Conservation (phyloP, 106 monocot genomes). For the Dendrobium officinale region DNA sequence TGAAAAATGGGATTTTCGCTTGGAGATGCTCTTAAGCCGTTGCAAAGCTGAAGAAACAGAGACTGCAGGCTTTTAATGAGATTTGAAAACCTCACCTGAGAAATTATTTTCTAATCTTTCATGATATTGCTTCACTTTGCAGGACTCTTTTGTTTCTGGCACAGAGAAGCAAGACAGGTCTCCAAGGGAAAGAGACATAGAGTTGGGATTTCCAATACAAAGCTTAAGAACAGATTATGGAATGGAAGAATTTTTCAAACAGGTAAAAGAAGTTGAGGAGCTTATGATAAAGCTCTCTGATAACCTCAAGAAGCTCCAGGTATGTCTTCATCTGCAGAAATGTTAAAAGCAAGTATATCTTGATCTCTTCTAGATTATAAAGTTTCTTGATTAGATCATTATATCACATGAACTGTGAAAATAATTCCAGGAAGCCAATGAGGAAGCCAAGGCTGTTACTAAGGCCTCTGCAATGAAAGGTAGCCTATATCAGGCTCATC, state of each 20-base stretch:
- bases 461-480: conserved; percentile 72
- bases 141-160: conserved; percentile 7
- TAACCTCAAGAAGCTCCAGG: conserved; percentile 44
- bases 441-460: conserved; percentile 40
- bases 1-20: too few species aligned
- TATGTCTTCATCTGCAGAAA: conserved; percentile 6
- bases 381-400: background rate
- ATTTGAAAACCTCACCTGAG: too few species aligned
- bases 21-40: too few species aligned
- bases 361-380: too few species aligned
- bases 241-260: conserved; percentile 36
- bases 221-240: conserved; percentile 27
- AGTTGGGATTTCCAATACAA: conserved; percentile 16
- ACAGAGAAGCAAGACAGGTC: background rate
- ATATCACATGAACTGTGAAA: background rate
- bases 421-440: conserved; percentile 40
- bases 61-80: too few species aligned
- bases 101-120: too few species aligned
- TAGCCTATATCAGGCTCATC: background rate
- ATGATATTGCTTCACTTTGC: background rate
- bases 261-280: conserved; percentile 31
- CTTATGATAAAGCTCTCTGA: conserved; percentile 38
- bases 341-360: background rate
- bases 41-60: too few species aligned
- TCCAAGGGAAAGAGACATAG: conserved; percentile 26